A percentile compares a stretch with the other conserved stretches of the same genome.
Conservation (phyloP, 2,329 filamentous ascomycete genomes). For the Leptographium lundbergii region DNA sequence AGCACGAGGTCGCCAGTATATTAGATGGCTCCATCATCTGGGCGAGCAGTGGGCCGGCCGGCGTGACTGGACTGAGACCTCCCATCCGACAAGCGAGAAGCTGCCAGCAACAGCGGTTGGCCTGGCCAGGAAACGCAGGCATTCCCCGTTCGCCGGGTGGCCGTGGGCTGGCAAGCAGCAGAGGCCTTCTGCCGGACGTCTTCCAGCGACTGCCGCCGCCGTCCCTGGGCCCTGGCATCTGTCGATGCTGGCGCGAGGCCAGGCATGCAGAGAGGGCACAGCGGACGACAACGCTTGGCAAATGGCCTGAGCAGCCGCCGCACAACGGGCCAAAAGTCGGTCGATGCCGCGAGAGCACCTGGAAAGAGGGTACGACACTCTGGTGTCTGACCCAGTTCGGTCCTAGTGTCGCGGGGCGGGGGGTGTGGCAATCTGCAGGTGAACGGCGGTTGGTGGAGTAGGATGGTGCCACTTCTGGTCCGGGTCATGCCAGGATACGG, state of each 20-base stretch:
- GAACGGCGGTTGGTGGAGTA: constrained; percentile 4
- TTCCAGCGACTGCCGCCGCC: not conserved
- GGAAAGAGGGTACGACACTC: not conserved
- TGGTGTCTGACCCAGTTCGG: not conserved
- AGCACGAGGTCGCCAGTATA: constrained; percentile 8
- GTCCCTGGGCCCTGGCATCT: not conserved
- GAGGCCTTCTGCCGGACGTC: not conserved
- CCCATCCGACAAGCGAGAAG: not conserved
- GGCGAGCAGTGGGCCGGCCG: not conserved
- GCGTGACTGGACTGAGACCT: not conserved
- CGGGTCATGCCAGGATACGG: constrained; percentile 10
- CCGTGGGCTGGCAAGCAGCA: not conserved
- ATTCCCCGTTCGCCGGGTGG: not conserved
- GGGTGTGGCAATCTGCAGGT: not conserved
- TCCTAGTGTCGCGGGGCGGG: not conserved
- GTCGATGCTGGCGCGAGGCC: constrained; percentile 5
- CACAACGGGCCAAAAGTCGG: constrained; percentile 16
- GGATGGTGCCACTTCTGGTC: constrained; percentile 13
- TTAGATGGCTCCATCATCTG: constrained; percentile 10
- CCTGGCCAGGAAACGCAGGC: not conserved
- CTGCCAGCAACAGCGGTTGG: not conserved
- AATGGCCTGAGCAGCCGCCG: constrained; percentile 19
- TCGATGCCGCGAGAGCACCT: constrained; percentile 15
- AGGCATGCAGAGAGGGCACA: constrained; percentile 2
- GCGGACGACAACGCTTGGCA: constrained; percentile 15